Percentiles rank a stretch among this genome's conserved stretches.
phyloP scores from a whole-genome alignment of 2,329 filamentous ascomycete genomes.

The Macrophomina tecta region DNA sequence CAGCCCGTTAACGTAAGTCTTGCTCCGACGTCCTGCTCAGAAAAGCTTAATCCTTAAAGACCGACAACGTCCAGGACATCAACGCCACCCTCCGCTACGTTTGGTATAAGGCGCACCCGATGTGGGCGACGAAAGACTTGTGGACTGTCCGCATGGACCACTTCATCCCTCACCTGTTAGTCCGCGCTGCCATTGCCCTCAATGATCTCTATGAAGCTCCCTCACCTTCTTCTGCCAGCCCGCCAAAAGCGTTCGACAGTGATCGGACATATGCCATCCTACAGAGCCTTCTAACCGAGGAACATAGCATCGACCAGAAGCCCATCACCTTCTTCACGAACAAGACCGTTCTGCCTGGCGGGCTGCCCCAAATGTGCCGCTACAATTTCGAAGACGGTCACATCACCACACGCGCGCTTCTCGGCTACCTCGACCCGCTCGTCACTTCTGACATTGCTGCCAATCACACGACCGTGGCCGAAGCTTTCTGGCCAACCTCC shows the following conservation, averaged over 20 bases:
- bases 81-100: neutral
- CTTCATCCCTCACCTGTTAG: slow-evolving; percentile 4
- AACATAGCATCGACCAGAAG: neutral
- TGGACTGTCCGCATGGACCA: slow-evolving; percentile 15
- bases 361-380: neutral
- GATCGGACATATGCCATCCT: neutral
- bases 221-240: neutral
- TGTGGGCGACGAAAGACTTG: neutral
- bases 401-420: neutral
- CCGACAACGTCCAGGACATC: neutral
- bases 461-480: neutral
- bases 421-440: neutral
- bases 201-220: neutral
- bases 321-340: neutral
- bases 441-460: slow-evolving; percentile 8
- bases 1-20: neutral
- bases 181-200: neutral
- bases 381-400: neutral
- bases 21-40: neutral
- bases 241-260: neutral
- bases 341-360: neutral
- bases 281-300: neutral
- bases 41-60: neutral
- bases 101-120: slow-evolving; percentile 3
- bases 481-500: neutral